phyloP scores from a whole-genome alignment of 2,329 filamentous ascomycete species.

The Curvularia lunata region DNA sequence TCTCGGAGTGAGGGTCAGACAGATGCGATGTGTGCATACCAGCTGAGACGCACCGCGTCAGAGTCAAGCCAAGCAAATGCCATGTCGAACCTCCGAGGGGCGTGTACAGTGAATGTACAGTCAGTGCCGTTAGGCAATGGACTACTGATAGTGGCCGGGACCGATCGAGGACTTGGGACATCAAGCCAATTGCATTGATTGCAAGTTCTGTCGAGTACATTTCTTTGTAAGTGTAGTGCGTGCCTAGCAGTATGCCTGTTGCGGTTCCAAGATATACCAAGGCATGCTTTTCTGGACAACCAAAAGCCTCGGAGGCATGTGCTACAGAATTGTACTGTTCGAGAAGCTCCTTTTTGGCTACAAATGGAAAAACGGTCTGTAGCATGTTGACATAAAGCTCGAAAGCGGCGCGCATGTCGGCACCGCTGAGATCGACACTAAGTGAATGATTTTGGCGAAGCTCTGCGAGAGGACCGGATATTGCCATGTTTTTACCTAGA shows the following conservation, averaged over 20 bases:
- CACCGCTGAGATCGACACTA: neutral
- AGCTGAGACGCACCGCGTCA: slow-evolving; percentile 20
- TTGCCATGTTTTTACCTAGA: neutral
- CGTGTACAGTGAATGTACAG: slow-evolving; percentile 15
- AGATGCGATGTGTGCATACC: slow-evolving; percentile 19
- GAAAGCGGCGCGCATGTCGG: neutral
- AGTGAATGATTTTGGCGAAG: neutral
- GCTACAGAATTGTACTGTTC: neutral
- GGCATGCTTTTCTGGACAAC: neutral
- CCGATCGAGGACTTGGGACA: neutral
- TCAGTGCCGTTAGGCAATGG: neutral
- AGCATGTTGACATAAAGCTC: neutral
- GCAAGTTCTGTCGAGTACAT: neutral
- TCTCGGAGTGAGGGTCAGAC: slow-evolving; percentile 6
- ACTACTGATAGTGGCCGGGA: neutral
- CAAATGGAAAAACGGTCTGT: neutral
- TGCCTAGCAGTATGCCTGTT: neutral
- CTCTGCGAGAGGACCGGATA: neutral
- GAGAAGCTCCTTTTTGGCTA: neutral
- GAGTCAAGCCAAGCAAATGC: slow-evolving; percentile 19
- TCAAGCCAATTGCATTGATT: neutral
- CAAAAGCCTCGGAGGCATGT: neutral
- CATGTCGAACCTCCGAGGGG: slow-evolving; percentile 19
- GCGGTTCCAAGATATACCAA: neutral
- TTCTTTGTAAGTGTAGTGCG: neutral